Evolutionary conservation across 2,329 filamentous ascomycete species (phyloP).

Genomic region (Chaetomium sp.): DNA sequence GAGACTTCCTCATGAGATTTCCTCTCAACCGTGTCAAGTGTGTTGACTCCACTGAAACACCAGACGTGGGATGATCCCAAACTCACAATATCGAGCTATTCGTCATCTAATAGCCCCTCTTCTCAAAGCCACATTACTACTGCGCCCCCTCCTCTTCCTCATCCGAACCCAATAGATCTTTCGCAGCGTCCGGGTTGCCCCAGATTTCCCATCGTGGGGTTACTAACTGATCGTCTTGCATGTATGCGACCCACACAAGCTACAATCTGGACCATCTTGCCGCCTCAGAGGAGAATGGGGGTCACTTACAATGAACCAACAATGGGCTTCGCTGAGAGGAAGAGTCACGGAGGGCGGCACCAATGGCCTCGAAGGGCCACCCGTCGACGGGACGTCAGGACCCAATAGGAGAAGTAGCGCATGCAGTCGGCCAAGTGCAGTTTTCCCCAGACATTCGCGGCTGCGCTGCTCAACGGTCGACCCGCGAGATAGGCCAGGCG

Average conservation of each 20-base stretch:
- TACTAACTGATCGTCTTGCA: not conserved
- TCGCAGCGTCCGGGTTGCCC: too few species aligned
- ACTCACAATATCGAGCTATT: too few species aligned
- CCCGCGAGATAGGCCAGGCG: not conserved
- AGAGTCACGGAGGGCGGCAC: not conserved
- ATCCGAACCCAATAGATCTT: too few species aligned
- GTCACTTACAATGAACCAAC: not conserved
- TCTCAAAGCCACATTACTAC: too few species aligned
- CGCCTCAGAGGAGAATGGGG: not conserved
- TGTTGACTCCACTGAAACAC: too few species aligned
- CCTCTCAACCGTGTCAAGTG: too few species aligned
- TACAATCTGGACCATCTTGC: not conserved
- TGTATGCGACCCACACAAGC: not conserved
- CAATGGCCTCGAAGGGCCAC: conserved; percentile 2
- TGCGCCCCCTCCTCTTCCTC: too few species aligned
- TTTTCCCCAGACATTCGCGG: not conserved
- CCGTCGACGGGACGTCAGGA: conserved; percentile 1
- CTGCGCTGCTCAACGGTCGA: conserved; percentile 1
- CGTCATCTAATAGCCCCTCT: too few species aligned
- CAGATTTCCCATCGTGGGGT: not conserved
- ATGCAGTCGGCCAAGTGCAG: conserved; percentile 5
- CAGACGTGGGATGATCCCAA: too few species aligned
- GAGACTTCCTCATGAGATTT: too few species aligned
- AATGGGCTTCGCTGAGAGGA: not conserved
- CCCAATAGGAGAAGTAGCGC: conserved; percentile 12